phyloP scores from a whole-genome alignment of 208 protist genomes.

The Plasmodiophora brassicae region DNA sequence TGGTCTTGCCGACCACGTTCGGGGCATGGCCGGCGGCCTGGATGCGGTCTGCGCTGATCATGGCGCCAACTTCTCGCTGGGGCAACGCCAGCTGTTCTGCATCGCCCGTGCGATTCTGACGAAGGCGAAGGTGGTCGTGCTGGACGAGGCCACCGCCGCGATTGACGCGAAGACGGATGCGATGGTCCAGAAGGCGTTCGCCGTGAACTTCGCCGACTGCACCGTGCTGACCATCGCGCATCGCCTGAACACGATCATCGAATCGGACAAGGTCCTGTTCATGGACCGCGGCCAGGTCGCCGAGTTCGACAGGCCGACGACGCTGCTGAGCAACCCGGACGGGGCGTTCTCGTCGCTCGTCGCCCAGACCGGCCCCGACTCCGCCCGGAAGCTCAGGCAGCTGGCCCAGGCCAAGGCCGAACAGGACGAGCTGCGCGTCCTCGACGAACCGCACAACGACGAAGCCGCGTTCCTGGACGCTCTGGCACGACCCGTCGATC shows the following conservation, averaged over 20 bases:
- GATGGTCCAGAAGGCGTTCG: slow-evolving; percentile 73
- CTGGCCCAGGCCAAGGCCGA: too few species aligned
- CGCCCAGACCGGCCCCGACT: slow-evolving; percentile 3
- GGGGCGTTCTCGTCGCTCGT: slow-evolving; percentile 9
- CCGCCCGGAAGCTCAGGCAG: too few species aligned
- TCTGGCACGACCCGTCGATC: not conserved
- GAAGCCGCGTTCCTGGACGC: not conserved
- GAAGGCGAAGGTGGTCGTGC: slow-evolving; percentile 75
- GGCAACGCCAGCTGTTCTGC: slow-evolving; percentile 89
- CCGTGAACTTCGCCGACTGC: slow-evolving; percentile 68
- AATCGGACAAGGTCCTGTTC: slow-evolving; percentile 72
- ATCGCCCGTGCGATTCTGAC: slow-evolving; percentile 86
- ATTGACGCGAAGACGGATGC: slow-evolving; percentile 61
- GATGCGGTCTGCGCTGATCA: slow-evolving; percentile 47
- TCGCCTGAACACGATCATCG: slow-evolving; percentile 61
- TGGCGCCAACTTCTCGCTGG: slow-evolving; percentile 81
- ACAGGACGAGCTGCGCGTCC: too few species aligned
- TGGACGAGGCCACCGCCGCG: slow-evolving; percentile 81
- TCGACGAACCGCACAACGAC: too few species aligned
- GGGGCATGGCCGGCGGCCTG: not conserved
- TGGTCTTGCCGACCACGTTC: slow-evolving; percentile 48
- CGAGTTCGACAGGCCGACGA: slow-evolving; percentile 61
- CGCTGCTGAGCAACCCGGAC: not conserved
- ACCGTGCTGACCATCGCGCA: slow-evolving; percentile 70
- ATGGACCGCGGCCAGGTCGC: slow-evolving; percentile 60